A percentile compares a stretch with the other conserved stretches of the same genome.
phyloP scores from a whole-genome alignment of 352 stramenopile species.

The Peronospora destructor region DNA sequence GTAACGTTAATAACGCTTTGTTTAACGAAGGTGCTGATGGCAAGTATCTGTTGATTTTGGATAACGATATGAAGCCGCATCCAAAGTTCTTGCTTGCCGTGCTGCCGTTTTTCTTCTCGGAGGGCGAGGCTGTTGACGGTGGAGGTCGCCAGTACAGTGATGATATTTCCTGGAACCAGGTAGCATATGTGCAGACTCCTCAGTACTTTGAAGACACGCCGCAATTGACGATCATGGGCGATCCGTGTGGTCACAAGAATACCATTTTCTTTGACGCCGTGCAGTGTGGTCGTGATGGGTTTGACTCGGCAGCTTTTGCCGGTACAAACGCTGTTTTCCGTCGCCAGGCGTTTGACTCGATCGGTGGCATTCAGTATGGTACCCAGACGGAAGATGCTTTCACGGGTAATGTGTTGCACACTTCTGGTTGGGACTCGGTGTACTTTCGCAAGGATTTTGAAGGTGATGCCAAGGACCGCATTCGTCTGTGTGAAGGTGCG shows the following conservation, averaged over 20 bases:
- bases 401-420: slow-evolving; percentile 82
- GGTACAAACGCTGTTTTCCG: slow-evolving; percentile 87
- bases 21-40: slow-evolving; percentile 87
- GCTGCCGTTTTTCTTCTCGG: slow-evolving; percentile 86
- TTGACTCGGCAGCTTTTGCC: slow-evolving; percentile 82
- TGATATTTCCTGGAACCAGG: slow-evolving; percentile 86
- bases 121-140: slow-evolving; percentile 79
- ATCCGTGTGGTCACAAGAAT: slow-evolving; percentile 86
- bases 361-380: slow-evolving; percentile 86
- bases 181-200: slow-evolving; percentile 85
- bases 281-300: slow-evolving; percentile 82
- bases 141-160: slow-evolving; percentile 82
- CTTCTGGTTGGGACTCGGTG: slow-evolving; percentile 76
- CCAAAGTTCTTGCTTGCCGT: slow-evolving; percentile 83
- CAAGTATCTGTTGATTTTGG: slow-evolving; percentile 87
- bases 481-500: slow-evolving; percentile 76
- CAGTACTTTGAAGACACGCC: slow-evolving; percentile 87
- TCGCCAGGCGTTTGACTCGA: slow-evolving; percentile 84
- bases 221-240: slow-evolving; percentile 81
- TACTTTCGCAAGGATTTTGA: slow-evolving; percentile 90
- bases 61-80: slow-evolving; percentile 91
- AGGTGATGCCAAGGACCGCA: slow-evolving; percentile 77
- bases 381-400: slow-evolving; percentile 88
- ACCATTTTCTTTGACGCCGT: slow-evolving; percentile 89
- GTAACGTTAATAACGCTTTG: slow-evolving; percentile 89